Conservation (phyloP, 148 eudicot species). For the Amaranthus palmeri region DNA sequence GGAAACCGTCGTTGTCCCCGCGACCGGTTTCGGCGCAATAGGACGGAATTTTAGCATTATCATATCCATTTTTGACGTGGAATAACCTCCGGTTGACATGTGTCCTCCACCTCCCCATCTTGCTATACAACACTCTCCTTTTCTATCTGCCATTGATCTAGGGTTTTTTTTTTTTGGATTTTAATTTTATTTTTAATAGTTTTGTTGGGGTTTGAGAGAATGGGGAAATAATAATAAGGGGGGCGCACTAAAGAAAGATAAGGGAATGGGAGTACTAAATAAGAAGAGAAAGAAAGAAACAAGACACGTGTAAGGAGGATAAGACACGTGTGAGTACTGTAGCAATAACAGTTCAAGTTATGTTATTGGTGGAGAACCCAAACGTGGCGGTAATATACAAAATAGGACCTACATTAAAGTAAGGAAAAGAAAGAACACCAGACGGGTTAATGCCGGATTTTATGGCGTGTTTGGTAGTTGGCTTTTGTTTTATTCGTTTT, state of each 20-base stretch:
- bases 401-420: neutral
- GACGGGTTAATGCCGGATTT: no score
- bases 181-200: neutral
- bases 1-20: neutral
- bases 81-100: neutral
- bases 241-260: neutral
- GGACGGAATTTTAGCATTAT: constrained; percentile 23
- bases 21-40: constrained; percentile 17
- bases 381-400: constrained; percentile 10
- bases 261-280: neutral
- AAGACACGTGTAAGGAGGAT: constrained; percentile 18
- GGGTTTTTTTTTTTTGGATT: neutral
- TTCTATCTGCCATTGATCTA: neutral
- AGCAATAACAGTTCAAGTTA: neutral
- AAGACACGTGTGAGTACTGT: constrained; percentile 20
- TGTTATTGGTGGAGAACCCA: constrained; percentile 13
- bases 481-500: no score
- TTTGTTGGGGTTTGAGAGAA: neutral
- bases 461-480: no score
- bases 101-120: constrained; percentile 15
- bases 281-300: constrained; percentile 6
- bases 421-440: no score
- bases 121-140: constrained; percentile 21
- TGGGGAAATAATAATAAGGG: neutral
- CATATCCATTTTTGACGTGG: constrained; percentile 17